Evolutionary conservation across 2,329 filamentous ascomycete species (phyloP), one percentile per base, ranked within the genome.

Genomic region (Neofusicoccum ribis): DNA sequence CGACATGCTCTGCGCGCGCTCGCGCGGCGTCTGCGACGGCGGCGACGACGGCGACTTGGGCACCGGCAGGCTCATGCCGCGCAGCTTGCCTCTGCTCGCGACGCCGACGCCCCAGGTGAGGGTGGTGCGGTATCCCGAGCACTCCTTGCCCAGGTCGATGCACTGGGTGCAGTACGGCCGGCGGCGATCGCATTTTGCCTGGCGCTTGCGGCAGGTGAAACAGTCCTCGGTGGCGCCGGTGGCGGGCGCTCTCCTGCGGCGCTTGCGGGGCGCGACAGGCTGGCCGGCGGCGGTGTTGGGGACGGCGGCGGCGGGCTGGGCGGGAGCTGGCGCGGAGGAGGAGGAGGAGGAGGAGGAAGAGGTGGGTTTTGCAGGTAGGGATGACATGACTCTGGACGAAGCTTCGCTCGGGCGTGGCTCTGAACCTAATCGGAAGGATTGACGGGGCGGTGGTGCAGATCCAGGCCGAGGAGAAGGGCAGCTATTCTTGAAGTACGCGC

Each of bases 91-190:
- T 73, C 94, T 89, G 79, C 93, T 97, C 65, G 94, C 94, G 66
- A 98, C 94, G 60, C 94, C 94, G 54, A 97, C 92, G 47, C 93
- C 93, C 94, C 94, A 98, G 52, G 94, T 98, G 79, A 98, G 84
- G 71, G 94, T 93, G 15, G 94, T 98, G 81, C 96, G 96, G 84
- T 98, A 98, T 66, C 94, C 94, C 34, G 92, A 93, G 81, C 94
- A 98, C 75, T 96, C 93, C 76, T 92, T 93, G 69, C 93, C 93
- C 69, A 92, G 85, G 71, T 97, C 92, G 68, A 98, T 86, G 78
- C 94, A 99, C 79, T 93, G 93, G 50, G 93, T 93, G 81, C 95
- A 98, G 80, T 97, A 98, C 8, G 94, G 94, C 72, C 94, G 87
- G 75, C 92, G 88, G 71, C 94, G 89, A 80, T 98, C 94, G 82